Evolutionary conservation across 306 rosid species (phyloP).

Genomic region (Castanea crenata): DNA sequence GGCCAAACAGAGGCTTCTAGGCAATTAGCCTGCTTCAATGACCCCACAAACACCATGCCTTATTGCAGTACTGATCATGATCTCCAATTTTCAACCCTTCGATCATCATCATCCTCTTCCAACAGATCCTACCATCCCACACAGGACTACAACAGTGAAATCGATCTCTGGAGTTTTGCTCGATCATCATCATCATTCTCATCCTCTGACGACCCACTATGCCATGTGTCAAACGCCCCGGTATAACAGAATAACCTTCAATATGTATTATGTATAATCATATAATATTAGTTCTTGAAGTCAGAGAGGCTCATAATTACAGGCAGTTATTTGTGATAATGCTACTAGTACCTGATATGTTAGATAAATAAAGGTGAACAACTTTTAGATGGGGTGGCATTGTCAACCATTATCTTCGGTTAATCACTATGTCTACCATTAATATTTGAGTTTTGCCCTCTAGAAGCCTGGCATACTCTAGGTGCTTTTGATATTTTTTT

Average conservation of each 20-base stretch:
- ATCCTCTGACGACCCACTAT: conserved; percentile 58
- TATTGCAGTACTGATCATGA: conserved; percentile 30
- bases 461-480: conserved; percentile 14
- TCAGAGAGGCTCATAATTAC: conserved; percentile 24
- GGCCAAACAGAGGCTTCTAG: conserved; percentile 55
- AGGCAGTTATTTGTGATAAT: conserved; percentile 15
- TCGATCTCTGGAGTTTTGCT: conserved; percentile 71
- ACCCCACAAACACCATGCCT: conserved; percentile 31
- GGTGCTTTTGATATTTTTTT: conserved; percentile 21
- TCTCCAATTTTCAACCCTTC: conserved; percentile 47
- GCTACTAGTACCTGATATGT: not conserved
- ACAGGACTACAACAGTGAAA: conserved; percentile 53
- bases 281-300: not conserved
- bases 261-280: not conserved
- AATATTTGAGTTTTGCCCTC: conserved; percentile 15
- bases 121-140: conserved; percentile 30
- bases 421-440: conserved; percentile 59
- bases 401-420: conserved; percentile 62
- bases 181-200: conserved; percentile 50
- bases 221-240: conserved; percentile 51
- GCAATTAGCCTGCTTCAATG: conserved; percentile 47
- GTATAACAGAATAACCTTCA: not conserved
- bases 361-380: conserved; percentile 22
- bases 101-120: conserved; percentile 51
- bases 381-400: conserved; percentile 53